Percentiles rank a stretch among this genome's conserved stretches.
Conservation (phyloP, 2,329 filamentous ascomycete genomes). For the Beauveria sp. region DNA sequence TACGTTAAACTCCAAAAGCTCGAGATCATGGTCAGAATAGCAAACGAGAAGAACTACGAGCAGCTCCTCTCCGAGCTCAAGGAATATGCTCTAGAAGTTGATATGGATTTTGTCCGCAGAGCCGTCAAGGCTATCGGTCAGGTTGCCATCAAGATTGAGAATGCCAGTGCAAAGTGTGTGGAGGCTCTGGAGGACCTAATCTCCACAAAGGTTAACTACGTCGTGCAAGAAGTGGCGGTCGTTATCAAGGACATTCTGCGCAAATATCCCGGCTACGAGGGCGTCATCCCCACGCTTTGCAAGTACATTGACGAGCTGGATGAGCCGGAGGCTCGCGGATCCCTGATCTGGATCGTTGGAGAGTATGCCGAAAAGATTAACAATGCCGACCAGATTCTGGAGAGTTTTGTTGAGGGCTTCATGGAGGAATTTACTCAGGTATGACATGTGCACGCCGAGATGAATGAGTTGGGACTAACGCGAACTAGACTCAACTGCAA, state of each 20-base stretch:
- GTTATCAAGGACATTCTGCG: constrained; percentile 98
- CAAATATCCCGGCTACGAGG: constrained; percentile 96
- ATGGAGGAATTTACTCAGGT: constrained; percentile 95
- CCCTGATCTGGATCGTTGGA: constrained; percentile 97
- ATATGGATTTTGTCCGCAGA: constrained; percentile 96
- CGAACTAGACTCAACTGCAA: constrained; percentile 78
- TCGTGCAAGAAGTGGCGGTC: constrained; percentile 96
- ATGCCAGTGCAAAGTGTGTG: constrained; percentile 89
- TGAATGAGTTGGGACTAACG: neutral
- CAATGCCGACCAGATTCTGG: constrained; percentile 92
- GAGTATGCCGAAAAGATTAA: constrained; percentile 99
- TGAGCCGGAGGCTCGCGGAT: constrained; percentile 82
- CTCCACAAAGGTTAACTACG: constrained; percentile 96
- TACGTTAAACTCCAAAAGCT: constrained; percentile 97
- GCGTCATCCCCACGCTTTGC: constrained; percentile 93
- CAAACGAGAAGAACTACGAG: constrained; percentile 93
- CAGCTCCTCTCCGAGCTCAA: constrained; percentile 90
- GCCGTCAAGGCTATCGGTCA: constrained; percentile 96
- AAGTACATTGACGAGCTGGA: constrained; percentile 95
- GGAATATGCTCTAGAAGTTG: constrained; percentile 95
- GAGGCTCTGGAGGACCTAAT: constrained; percentile 90
- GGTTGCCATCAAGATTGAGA: constrained; percentile 97
- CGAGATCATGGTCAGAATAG: constrained; percentile 98
- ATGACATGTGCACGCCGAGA: constrained; percentile 21
- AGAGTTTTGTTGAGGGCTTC: constrained; percentile 87